A percentile compares a stretch with the other conserved stretches of the same genome.
Evolutionary conservation across 129 eudicot species (phyloP).

Genomic region (Flaveria ramosissima): DNA sequence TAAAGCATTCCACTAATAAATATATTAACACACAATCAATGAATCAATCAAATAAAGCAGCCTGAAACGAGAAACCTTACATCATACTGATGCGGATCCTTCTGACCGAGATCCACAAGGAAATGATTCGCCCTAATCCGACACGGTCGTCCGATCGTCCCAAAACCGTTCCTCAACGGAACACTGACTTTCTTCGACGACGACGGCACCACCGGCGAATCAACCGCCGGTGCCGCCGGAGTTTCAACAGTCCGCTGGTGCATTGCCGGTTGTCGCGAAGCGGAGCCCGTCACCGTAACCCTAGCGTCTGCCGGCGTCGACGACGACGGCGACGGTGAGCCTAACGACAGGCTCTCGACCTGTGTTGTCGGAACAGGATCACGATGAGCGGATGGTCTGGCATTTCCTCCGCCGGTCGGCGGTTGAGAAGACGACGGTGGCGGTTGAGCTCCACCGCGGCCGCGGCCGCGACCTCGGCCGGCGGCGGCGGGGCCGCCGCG

Average conservation of each 20-base stretch:
- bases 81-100: slow-evolving; percentile 75
- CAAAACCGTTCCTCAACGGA: slow-evolving; percentile 60
- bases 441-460: slow-evolving; percentile 26
- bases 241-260: slow-evolving; percentile 8
- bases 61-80: slow-evolving; percentile 34
- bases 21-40: too few relatives aligned
- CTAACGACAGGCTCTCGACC: slow-evolving; percentile 3
- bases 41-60: not conserved
- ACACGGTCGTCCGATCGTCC: slow-evolving; percentile 45
- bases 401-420: slow-evolving; percentile 30
- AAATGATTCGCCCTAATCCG: slow-evolving; percentile 75
- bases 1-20: too few relatives aligned
- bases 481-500: slow-evolving; percentile 30
- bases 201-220: slow-evolving; percentile 30
- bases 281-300: not conserved
- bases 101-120: slow-evolving; percentile 46
- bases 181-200: slow-evolving; percentile 40
- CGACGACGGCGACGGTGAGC: slow-evolving; percentile 25
- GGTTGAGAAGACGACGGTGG: not conserved
- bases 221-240: slow-evolving; percentile 5
- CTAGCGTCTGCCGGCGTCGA: slow-evolving; percentile 9
- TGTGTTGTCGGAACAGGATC: not conserved
- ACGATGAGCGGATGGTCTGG: not conserved
- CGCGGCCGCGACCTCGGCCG: slow-evolving; percentile 40
- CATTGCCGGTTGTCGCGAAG: slow-evolving; percentile 20